Evolutionary conservation across 371 early-diverging fungal species (phyloP).

Genomic region (Actinomucor elegans): DNA sequence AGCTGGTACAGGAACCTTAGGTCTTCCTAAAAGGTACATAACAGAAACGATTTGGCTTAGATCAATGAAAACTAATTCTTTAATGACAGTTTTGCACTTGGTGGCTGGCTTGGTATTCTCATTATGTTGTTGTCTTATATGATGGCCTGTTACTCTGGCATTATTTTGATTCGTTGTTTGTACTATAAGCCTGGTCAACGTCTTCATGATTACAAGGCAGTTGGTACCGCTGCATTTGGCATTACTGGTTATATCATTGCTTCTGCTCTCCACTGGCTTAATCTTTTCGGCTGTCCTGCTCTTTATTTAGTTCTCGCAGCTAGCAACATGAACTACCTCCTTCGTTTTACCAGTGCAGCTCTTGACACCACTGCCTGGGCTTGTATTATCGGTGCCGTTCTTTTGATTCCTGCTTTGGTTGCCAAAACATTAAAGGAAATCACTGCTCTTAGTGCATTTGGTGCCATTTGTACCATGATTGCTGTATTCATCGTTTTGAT

Average conservation of each 20-base stretch:
- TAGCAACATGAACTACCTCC: constrained; percentile 55
- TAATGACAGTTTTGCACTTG: constrained; percentile 37
- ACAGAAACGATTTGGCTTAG: background rate
- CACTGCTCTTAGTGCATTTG: constrained; percentile 52
- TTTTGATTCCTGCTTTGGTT: constrained; percentile 71
- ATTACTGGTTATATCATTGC: constrained; percentile 55
- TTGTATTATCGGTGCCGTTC: constrained; percentile 59
- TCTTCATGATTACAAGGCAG: constrained; percentile 54
- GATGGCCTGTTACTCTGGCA: constrained; percentile 37
- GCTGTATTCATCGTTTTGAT: constrained; percentile 50
- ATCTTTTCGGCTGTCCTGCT: constrained; percentile 67
- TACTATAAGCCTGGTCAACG: constrained; percentile 46
- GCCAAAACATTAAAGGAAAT: constrained; percentile 80
- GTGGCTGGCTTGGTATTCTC: constrained; percentile 75
- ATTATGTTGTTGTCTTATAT: constrained; percentile 28
- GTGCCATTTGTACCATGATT: constrained; percentile 51
- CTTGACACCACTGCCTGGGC: constrained; percentile 53
- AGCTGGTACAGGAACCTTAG: constrained; percentile 85
- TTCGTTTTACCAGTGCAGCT: constrained; percentile 27
- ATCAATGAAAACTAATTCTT: background rate
- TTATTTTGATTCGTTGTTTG: constrained; percentile 32
- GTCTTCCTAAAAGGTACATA: constrained; percentile 57
- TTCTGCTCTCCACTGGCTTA: constrained; percentile 62
- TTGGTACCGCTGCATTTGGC: constrained; percentile 71
- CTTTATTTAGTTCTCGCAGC: constrained; percentile 78